These are phyloP conservation scores for Exophiala mesophila DNA, from an alignment of 2,329 filamentous ascomycete species.

Conservation along the genomic window DNA sequence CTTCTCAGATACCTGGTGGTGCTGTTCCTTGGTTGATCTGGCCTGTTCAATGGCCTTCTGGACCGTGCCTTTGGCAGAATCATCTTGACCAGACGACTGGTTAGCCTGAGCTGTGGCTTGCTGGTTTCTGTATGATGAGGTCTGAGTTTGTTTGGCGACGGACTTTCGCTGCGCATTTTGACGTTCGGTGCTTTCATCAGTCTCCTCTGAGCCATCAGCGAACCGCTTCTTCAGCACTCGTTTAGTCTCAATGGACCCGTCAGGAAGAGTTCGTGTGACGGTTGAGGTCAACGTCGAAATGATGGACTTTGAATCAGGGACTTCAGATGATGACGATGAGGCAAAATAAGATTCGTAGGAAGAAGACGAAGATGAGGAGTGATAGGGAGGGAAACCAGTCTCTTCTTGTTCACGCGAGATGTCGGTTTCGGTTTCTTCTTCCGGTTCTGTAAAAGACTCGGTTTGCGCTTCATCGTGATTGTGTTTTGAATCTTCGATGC, in stretches of 20 bases:
- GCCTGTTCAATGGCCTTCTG: background rate
- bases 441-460: background rate
- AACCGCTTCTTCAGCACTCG: slow-evolving; percentile 55
- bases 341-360: slow-evolving; percentile 5
- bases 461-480: background rate
- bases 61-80: background rate
- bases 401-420: background rate
- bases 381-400: background rate
- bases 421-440: background rate
- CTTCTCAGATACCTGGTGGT: background rate
- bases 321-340: slow-evolving; percentile 7
- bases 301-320: slow-evolving; percentile 28
- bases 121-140: background rate
- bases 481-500: slow-evolving; percentile 1
- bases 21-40: background rate
- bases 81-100: background rate
- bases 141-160: slow-evolving; percentile 12
- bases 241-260: slow-evolving; percentile 56
- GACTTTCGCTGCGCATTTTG: background rate
- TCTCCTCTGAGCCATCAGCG: slow-evolving; percentile 57
- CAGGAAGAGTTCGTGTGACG: slow-evolving; percentile 49
- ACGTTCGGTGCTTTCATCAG: slow-evolving; percentile 42
- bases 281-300: slow-evolving; percentile 56
- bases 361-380: slow-evolving; percentile 3
- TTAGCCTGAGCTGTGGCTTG: background rate